Conservation (phyloP, 208 protist genomes). For the Acanthamoeba lenticulata region DNA sequence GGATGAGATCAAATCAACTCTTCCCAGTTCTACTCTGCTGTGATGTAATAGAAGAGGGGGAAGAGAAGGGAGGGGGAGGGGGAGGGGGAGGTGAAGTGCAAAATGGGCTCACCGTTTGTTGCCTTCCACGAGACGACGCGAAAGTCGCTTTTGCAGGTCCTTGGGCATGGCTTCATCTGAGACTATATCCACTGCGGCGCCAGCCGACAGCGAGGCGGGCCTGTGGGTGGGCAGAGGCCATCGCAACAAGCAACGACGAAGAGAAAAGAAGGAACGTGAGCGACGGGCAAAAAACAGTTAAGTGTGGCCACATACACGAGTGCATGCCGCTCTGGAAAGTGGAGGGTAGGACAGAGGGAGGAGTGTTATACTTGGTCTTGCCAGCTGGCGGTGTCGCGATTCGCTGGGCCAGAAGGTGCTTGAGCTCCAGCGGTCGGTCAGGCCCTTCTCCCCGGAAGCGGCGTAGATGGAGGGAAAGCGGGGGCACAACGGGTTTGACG, state of each 20-base stretch:
- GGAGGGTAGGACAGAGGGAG: no score
- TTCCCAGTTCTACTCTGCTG: no score
- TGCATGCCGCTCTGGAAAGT: no score
- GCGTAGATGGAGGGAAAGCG: not conserved
- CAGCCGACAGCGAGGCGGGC: no score
- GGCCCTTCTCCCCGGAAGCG: not conserved
- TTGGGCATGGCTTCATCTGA: conserved; percentile 1
- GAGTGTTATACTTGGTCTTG: not conserved
- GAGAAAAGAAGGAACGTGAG: no score
- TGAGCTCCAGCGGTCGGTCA: not conserved
- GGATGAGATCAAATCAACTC: not conserved
- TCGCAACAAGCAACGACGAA: no score
- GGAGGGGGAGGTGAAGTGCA: no score
- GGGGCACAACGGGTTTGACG: not conserved
- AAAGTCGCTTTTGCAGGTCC: not conserved
- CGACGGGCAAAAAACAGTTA: no score
- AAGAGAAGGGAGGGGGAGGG: not conserved
- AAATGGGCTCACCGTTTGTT: not conserved
- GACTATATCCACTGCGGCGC: no score
- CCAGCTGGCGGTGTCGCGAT: not conserved
- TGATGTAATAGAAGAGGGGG: not conserved
- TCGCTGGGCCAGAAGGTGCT: not conserved
- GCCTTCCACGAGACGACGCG: not conserved
- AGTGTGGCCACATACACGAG: no score
- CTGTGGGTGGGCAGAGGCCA: no score